A percentile compares a stretch with the other conserved stretches of the same genome.
Evolutionary conservation across 2,329 filamentous ascomycete genomes (phyloP).

Genomic region (Cryphonectria naterciae): DNA sequence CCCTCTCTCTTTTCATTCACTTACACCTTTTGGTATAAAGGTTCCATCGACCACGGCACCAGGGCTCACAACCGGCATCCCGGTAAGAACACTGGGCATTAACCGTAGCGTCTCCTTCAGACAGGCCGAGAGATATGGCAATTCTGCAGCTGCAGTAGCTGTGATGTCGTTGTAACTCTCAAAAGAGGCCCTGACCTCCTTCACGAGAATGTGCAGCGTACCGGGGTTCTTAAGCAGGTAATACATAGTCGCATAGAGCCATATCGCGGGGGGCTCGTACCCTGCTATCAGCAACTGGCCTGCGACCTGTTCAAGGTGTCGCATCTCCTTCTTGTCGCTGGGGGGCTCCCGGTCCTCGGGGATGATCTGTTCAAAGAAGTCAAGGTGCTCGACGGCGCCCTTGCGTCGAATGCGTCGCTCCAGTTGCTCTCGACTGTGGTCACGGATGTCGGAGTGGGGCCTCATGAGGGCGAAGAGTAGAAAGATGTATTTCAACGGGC

Average conservation of each 20-base stretch:
- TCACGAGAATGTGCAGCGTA: constrained; percentile 41
- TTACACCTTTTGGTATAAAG: background rate
- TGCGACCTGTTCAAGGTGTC: constrained; percentile 28
- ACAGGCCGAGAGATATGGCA: constrained; percentile 41
- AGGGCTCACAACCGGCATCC: constrained; percentile 30
- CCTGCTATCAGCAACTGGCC: constrained; percentile 27
- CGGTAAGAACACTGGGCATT: constrained; percentile 38
- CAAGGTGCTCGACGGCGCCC: constrained; percentile 25
- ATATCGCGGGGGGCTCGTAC: constrained; percentile 5
- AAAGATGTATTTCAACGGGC: constrained; percentile 8
- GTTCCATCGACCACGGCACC: background rate
- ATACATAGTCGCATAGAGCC: constrained; percentile 34
- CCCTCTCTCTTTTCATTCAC: no score
- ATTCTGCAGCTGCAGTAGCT: constrained; percentile 34
- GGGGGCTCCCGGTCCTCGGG: constrained; percentile 25
- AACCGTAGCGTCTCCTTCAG: constrained; percentile 41
- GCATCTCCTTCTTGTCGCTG: constrained; percentile 20
- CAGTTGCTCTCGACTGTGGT: constrained; percentile 25
- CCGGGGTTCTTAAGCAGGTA: constrained; percentile 45
- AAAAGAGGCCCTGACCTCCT: constrained; percentile 48
- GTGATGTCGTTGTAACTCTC: constrained; percentile 40
- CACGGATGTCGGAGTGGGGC: constrained; percentile 25
- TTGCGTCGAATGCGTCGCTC: constrained; percentile 25
- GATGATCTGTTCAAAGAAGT: constrained; percentile 31
- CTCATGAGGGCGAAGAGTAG: constrained; percentile 1